These are phyloP conservation scores for Circinella umbellata DNA, from an alignment of 371 early-diverging fungal species.

Conservation along the genomic window DNA sequence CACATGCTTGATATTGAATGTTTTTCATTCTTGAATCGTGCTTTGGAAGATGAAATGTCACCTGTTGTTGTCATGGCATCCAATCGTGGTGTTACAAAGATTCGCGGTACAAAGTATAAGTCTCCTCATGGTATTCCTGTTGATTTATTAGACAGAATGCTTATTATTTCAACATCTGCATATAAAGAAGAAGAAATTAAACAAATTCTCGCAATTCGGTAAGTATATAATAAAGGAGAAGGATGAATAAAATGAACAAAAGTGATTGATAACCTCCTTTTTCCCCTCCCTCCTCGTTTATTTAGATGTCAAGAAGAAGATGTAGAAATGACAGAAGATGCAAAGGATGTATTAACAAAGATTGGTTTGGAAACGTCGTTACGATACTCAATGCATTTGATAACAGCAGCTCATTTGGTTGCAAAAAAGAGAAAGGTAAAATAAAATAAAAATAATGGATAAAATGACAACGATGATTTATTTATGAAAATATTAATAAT, in stretches of 20 bases:
- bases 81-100: slow-evolving; percentile 92
- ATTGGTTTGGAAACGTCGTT: slow-evolving; percentile 94
- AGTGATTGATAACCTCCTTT: no score
- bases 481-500: background rate
- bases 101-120: slow-evolving; percentile 93
- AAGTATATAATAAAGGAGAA: background rate
- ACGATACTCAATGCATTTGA: slow-evolving; percentile 97
- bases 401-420: slow-evolving; percentile 91
- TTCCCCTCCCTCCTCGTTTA: no score
- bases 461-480: no score
- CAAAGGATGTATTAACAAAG: slow-evolving; percentile 85
- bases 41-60: slow-evolving; percentile 93
- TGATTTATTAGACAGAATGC: slow-evolving; percentile 94
- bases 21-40: slow-evolving; percentile 98
- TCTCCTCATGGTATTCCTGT: slow-evolving; percentile 97
- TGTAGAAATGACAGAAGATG: slow-evolving; percentile 95
- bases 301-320: slow-evolving; percentile 92
- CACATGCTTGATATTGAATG: slow-evolving; percentile 99
- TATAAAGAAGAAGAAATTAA: slow-evolving; percentile 89
- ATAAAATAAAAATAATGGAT: no score
- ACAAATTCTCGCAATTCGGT: slow-evolving; percentile 89
- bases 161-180: slow-evolving; percentile 90
- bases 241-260: no score
- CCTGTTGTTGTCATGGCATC: slow-evolving; percentile 99
- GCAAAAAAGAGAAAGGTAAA: slow-evolving; percentile 87